phyloP scores from a whole-genome alignment of 2,329 filamentous ascomycete genomes.

The Parastagonospora avenae region DNA sequence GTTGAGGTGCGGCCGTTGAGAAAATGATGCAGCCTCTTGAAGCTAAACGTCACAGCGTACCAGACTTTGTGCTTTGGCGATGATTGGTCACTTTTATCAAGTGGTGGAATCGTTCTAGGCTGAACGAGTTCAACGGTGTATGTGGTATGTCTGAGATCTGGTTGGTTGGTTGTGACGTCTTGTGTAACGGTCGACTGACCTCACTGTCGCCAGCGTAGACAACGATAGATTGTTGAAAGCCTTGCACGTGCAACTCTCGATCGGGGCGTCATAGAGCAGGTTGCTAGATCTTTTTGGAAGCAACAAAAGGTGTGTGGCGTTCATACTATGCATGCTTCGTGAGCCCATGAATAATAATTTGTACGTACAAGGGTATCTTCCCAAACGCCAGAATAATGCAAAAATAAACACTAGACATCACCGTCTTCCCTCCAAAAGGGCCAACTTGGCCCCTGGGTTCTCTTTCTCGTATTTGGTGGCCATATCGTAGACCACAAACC shows the following conservation, averaged over 20 bases:
- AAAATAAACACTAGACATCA: conserved; percentile 1
- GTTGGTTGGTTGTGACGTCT: background rate
- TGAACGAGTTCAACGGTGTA: background rate
- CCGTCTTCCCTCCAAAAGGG: conserved; percentile 17
- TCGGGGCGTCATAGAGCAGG: background rate
- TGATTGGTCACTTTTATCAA: background rate
- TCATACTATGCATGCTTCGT: background rate
- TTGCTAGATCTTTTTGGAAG: background rate
- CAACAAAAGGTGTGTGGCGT: background rate
- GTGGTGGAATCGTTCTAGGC: background rate
- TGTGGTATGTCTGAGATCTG: background rate
- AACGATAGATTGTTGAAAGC: background rate
- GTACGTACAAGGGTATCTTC: conserved; percentile 26
- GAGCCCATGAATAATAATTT: background rate
- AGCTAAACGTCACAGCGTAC: background rate
- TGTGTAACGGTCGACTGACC: background rate
- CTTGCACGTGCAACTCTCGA: background rate
- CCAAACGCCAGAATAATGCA: conserved; percentile 21
- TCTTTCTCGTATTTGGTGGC: conserved; percentile 31
- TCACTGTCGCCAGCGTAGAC: background rate
- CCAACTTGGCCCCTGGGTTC: conserved; percentile 24
- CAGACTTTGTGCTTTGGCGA: background rate
- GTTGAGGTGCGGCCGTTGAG: background rate
- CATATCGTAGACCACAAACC: conserved; percentile 59
- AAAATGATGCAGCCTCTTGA: background rate